These are phyloP conservation scores for Furcasterigmium sp. DNA, from an alignment of 2,329 filamentous ascomycete species.

Conservation along the genomic window DNA sequence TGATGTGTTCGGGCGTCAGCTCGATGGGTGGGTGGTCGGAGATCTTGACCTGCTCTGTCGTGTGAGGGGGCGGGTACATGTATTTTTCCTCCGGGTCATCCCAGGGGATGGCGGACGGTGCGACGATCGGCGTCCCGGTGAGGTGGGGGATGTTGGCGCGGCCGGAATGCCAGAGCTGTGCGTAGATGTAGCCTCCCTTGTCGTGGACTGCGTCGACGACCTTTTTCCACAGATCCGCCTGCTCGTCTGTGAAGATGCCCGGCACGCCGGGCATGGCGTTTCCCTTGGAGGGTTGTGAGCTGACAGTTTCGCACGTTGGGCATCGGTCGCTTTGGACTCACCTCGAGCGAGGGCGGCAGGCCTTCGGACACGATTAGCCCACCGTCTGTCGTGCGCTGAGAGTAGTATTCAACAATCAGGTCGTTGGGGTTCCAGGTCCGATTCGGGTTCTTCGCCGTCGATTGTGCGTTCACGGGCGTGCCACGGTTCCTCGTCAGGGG, in stretches of 20 bases:
- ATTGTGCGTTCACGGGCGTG: conserved; percentile 33
- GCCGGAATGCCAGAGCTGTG: background rate
- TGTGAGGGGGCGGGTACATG: conserved; percentile 20
- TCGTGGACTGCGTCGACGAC: background rate
- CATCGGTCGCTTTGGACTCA: too few relatives aligned
- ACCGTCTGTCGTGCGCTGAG: conserved; percentile 32
- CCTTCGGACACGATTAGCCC: conserved; percentile 38
- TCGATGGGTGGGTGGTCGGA: conserved; percentile 20
- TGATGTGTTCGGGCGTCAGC: conserved; percentile 35
- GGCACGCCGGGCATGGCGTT: conserved; percentile 16
- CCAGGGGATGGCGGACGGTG: conserved; percentile 37
- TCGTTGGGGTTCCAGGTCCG: conserved; percentile 42
- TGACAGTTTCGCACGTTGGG: background rate
- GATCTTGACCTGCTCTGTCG: conserved; percentile 32
- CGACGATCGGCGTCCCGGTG: conserved; percentile 28
- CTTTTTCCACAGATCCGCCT: conserved; percentile 20
- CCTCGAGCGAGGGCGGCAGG: conserved; percentile 40
- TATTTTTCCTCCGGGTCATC: conserved; percentile 34
- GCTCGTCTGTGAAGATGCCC: conserved; percentile 21
- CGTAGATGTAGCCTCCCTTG: background rate
- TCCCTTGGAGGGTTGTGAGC: background rate
- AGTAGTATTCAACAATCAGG: conserved; percentile 36
- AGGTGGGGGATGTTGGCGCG: conserved; percentile 25
- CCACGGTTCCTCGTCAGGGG: conserved; percentile 50
- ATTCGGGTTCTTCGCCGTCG: conserved; percentile 38